phyloP scores from a whole-genome alignment of 805 yeast genomes.

The Schizosaccharomyces osmophilus region DNA sequence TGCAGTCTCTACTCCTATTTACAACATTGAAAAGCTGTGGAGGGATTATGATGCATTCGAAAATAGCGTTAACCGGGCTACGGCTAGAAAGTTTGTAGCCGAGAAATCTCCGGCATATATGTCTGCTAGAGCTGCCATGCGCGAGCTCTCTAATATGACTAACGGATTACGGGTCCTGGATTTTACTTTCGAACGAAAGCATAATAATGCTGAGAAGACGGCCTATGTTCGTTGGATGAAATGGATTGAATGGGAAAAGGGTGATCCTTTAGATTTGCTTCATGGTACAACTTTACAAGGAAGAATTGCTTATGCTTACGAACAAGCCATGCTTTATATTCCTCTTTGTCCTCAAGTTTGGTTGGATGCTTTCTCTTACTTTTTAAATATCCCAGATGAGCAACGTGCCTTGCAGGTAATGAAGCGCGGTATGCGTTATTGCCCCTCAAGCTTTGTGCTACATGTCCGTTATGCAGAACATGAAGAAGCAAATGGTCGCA shows the following conservation, averaged over 20 bases:
- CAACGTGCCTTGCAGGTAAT: conserved; percentile 21
- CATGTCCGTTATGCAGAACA: conserved; percentile 44
- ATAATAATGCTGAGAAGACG: conserved; percentile 10
- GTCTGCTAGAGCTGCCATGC: conserved; percentile 58
- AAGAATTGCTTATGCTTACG: conserved; percentile 48
- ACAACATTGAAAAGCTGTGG: conserved; percentile 60
- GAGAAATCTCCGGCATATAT: conserved; percentile 66
- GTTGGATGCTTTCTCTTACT: conserved; percentile 28
- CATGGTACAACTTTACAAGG: conserved; percentile 19
- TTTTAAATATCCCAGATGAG: conserved; percentile 11
- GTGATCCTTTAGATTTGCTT: conserved; percentile 38
- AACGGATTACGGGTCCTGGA: conserved; percentile 19
- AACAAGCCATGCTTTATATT: conserved; percentile 34
- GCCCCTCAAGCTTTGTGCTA: conserved; percentile 46
- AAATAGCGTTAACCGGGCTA: conserved; percentile 42
- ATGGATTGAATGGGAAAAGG: conserved; percentile 63
- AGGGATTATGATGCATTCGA: conserved; percentile 61
- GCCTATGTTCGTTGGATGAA: conserved; percentile 37
- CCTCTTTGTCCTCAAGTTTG: conserved; percentile 52
- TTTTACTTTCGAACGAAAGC: conserved; percentile 8
- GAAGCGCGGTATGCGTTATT: conserved; percentile 30
- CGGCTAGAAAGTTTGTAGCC: conserved; percentile 63
- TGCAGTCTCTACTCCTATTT: conserved; percentile 51
- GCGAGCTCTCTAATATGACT: conserved; percentile 41
- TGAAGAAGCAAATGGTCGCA: conserved; percentile 33